Evolutionary conservation across 2,329 filamentous ascomycete species (phyloP).

Genomic region (Aspergillus quadricinctus): DNA sequence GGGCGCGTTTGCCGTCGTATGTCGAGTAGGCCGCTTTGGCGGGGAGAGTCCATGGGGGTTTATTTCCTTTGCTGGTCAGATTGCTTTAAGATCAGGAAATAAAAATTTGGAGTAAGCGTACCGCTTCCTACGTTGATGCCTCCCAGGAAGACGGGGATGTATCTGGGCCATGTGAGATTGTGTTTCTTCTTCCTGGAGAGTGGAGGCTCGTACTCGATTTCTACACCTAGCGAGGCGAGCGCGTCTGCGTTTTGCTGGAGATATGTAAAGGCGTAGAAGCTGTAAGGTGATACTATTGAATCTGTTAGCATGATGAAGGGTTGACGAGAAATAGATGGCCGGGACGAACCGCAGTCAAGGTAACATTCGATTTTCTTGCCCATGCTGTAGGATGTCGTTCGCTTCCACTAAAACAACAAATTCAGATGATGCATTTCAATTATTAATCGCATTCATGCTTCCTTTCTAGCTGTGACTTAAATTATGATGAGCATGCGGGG

Average conservation of each 20-base stretch:
- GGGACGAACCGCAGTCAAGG: constrained; percentile 59
- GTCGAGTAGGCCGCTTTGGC: constrained; percentile 60
- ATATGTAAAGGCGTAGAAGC: constrained; percentile 52
- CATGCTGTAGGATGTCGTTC: constrained; percentile 39
- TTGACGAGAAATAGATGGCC: background rate
- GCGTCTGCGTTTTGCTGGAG: constrained; percentile 53
- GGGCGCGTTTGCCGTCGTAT: constrained; percentile 48
- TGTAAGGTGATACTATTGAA: constrained; percentile 57
- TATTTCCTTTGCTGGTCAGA: constrained; percentile 54
- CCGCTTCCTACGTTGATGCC: constrained; percentile 60
- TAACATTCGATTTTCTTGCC: constrained; percentile 61
- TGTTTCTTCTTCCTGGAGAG: background rate
- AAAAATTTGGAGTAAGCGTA: constrained; percentile 32
- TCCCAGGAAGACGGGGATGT: constrained; percentile 68
- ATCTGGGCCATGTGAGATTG: constrained; percentile 41
- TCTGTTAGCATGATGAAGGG: background rate
- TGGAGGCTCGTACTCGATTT: constrained; percentile 57
- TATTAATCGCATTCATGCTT: background rate
- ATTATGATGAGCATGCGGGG: background rate
- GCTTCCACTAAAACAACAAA: background rate
- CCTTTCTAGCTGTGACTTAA: background rate
- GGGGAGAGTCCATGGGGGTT: constrained; percentile 67
- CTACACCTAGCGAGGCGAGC: constrained; percentile 56
- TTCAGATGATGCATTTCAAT: background rate
- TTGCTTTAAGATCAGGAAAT: background rate